Evolutionary conservation across 2,329 filamentous ascomycete genomes (phyloP), one percentile per base, ranked within the genome.

Genomic region (Chaetoscypha palmicola): DNA sequence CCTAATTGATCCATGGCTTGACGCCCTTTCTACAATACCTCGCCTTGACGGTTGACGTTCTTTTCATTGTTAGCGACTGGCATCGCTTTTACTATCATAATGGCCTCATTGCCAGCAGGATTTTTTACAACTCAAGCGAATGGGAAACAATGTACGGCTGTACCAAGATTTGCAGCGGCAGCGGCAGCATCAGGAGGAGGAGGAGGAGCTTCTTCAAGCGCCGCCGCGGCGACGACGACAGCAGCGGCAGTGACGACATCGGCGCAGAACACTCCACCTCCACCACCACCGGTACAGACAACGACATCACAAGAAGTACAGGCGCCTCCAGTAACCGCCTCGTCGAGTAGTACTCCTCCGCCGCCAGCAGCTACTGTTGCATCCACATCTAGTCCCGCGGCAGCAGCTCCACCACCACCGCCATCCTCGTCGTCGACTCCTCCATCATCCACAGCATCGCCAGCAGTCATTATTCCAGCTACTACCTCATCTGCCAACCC

Each of bases 131-230:
- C 72, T 43, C 69, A 61, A 38, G 64, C 76, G 43, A 61, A 67
- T 45, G 72, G 71, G 40, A 70, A 67, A 58, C 67, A 68, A 60
- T 77, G 75, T 64, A 77, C 74, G 55, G 73, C 70, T 48, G 64
- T 76, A 51, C 73, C 72, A 37, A 71, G 59, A 54, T 42, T 54
- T 45, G 45, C 8, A 21, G 30, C 12, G 17, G 30, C 9, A 12
- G 30, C 12, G 17, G 30, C 5, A 12, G 30, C 12, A 23, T 19
- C 5, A 34, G 38, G 28, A 17, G 38, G 38, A 26, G 38, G 35
- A 45, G 53, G 49, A 50, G 51, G 47, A 33, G 46, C 46, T 49
- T 47, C 46, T 14, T 49, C 45, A 31, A 49, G 43, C 34, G 33
- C 44, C 23, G 43, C 49, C 22, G 32, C 46, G 20, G 23, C 38